Evolutionary conservation across 805 yeast species (phyloP).

Genomic region (Gaillardinia entomophila): DNA sequence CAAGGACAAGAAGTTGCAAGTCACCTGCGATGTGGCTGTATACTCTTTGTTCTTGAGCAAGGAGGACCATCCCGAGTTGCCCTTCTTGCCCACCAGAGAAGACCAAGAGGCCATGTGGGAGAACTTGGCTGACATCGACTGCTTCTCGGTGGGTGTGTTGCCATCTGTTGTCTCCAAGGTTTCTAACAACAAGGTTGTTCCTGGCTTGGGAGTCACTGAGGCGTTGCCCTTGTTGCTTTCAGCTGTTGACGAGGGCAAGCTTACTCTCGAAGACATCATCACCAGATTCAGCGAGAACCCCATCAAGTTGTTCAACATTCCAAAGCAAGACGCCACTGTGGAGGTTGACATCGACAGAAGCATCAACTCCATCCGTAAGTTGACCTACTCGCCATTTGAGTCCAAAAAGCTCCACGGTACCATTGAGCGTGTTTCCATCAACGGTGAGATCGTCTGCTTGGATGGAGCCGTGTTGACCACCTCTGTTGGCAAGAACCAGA

Average conservation of each 20-base stretch:
- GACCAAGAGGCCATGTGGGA: constrained; percentile 85
- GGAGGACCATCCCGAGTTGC: constrained; percentile 64
- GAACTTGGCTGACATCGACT: constrained; percentile 66
- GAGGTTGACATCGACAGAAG: constrained; percentile 80
- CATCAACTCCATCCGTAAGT: constrained; percentile 31
- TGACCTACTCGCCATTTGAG: constrained; percentile 28
- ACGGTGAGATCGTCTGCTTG: constrained; percentile 73
- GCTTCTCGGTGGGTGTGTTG: constrained; percentile 77
- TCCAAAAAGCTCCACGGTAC: constrained; percentile 62
- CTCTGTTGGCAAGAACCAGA: constrained; percentile 56
- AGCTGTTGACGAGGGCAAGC: constrained; percentile 69
- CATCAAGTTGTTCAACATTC: constrained; percentile 71
- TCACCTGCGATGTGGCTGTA: constrained; percentile 86
- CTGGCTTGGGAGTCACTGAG: constrained; percentile 78
- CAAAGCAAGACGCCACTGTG: constrained; percentile 71
- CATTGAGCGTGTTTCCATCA: constrained; percentile 80
- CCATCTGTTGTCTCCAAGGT: constrained; percentile 71
- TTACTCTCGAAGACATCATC: constrained; percentile 69
- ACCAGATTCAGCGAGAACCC: constrained; percentile 77
- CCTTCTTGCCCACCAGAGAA: constrained; percentile 69
- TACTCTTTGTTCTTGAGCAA: constrained; percentile 72
- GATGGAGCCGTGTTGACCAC: constrained; percentile 69
- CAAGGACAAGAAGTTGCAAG: constrained; percentile 72
- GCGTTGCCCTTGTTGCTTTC: constrained; percentile 75
- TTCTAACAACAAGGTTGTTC: constrained; percentile 50